Evolutionary conservation across 345 rosid genomes (phyloP), one percentile per base, ranked within the genome.

Genomic region (Arabidopsis arenosa): DNA sequence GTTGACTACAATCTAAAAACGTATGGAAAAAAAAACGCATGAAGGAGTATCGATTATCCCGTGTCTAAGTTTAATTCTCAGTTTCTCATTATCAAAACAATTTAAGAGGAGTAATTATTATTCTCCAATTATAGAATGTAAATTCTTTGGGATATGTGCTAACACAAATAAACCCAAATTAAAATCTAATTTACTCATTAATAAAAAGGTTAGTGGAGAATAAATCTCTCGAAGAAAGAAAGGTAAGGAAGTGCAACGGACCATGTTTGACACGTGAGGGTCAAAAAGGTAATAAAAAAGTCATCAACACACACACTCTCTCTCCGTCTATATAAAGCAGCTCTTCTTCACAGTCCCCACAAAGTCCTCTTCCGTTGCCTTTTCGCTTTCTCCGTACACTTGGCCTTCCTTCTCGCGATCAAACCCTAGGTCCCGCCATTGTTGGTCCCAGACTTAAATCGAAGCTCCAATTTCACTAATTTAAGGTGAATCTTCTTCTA

Each of bases 371-470:
- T 13, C 36, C 9, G 3, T 28, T 26, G 59, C 35, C 59, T 54
- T 54, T 54, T 28, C 8, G 37, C 21, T 7, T 28, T 21, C 11
- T 52, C 39, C 61, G 61, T 56, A 56, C 61, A 32, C 61, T 56
- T 56, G 61, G 8, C 9, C 51, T 17, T 52, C 21, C 26, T 30
- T 7, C 40, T 56, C 11, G 5, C 37, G 61, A 56, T 56, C 61
- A 56, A 56, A 56, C 61, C 61, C 61, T 56, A 56, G 61, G 61
- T 30, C 61, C 61, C 39, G 39, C 61, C 37, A 56, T 56, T 30
- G 61, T 5, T 44, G 48, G 48, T 44, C 48, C 60, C 60, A 2
- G n/a, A 45, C 57, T 15, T 2, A 28, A 55, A 30, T 11, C 36
- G 35, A 9, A 32, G 6, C 61, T 56, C 37, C 18, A 4, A 49